These are phyloP conservation scores for Aphanomyces astaci DNA, from an alignment of 352 stramenopile species.

Conservation along the genomic window DNA sequence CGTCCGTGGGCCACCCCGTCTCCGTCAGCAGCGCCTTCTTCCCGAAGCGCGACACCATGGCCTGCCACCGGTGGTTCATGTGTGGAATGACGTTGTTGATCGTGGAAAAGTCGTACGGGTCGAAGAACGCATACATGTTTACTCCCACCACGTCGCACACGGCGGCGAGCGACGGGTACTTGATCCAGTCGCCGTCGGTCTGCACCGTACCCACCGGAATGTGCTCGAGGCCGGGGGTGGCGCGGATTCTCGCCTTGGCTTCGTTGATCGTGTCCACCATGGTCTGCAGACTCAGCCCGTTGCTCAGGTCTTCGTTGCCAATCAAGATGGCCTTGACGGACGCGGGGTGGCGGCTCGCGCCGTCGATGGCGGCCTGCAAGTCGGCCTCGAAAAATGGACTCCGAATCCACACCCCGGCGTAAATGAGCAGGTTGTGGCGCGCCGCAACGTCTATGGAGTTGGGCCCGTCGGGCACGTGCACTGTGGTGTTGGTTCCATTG, in stretches of 20 bases:
- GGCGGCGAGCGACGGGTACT: slow-evolving; percentile 5
- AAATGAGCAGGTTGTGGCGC: slow-evolving; percentile 2
- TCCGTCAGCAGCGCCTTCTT: slow-evolving; percentile 19
- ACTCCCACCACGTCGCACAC: slow-evolving; percentile 15
- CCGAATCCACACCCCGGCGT: slow-evolving; percentile 18
- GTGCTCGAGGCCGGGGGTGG: background rate
- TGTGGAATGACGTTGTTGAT: slow-evolving; percentile 1
- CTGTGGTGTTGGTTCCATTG: background rate
- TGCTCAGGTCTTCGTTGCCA: slow-evolving; percentile 13
- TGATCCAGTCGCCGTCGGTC: slow-evolving; percentile 10
- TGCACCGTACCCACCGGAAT: slow-evolving; percentile 16
- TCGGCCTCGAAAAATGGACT: background rate
- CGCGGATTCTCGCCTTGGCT: background rate
- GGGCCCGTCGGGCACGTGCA: background rate
- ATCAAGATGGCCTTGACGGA: slow-evolving; percentile 2
- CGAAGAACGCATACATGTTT: slow-evolving; percentile 21
- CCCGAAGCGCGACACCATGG: background rate
- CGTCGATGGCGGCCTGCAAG: slow-evolving; percentile 9
- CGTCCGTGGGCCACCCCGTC: slow-evolving; percentile 20
- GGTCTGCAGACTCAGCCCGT: background rate
- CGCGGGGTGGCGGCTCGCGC: background rate
- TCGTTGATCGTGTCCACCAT: slow-evolving; percentile 4
- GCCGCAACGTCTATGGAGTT: slow-evolving; percentile 12
- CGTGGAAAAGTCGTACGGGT: background rate
- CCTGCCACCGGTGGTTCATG: background rate